Evolutionary conservation across 2,329 filamentous ascomycete species (phyloP).

Genomic region (Fusarium sarcochroum): DNA sequence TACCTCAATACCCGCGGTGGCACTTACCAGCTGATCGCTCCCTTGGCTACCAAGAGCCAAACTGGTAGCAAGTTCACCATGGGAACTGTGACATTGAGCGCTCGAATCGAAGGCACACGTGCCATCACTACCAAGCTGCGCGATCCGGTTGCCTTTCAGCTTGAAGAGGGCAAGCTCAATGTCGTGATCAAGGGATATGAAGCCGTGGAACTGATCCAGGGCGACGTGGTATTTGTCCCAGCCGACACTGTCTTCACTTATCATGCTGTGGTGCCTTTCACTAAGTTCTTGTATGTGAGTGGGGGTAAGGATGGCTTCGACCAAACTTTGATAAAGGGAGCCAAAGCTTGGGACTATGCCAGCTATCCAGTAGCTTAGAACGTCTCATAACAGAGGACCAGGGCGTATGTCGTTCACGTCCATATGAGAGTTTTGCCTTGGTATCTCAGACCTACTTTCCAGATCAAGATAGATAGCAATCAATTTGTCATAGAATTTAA

Average conservation of each 20-base stretch:
- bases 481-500: background rate
- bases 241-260: background rate
- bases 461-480: background rate
- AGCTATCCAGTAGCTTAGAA: background rate
- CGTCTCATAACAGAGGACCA: background rate
- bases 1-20: background rate
- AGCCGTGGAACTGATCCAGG: background rate
- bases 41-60: background rate
- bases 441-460: background rate
- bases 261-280: background rate
- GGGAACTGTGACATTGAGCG: background rate
- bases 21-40: constrained; percentile 2
- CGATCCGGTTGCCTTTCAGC: constrained; percentile 1
- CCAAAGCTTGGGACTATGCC: background rate
- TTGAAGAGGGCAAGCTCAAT: constrained; percentile 1
- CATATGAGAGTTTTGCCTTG: background rate
- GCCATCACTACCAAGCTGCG: background rate
- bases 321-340: background rate
- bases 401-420: background rate
- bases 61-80: background rate
- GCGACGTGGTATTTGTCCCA: constrained; percentile 2
- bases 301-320: constrained; percentile 1
- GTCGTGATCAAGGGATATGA: background rate
- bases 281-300: background rate
- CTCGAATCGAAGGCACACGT: background rate